Evolutionary conservation across 2,329 filamentous ascomycete genomes (phyloP), one percentile per base, ranked within the genome.

Genomic region (Colletotrichum coccodes): DNA sequence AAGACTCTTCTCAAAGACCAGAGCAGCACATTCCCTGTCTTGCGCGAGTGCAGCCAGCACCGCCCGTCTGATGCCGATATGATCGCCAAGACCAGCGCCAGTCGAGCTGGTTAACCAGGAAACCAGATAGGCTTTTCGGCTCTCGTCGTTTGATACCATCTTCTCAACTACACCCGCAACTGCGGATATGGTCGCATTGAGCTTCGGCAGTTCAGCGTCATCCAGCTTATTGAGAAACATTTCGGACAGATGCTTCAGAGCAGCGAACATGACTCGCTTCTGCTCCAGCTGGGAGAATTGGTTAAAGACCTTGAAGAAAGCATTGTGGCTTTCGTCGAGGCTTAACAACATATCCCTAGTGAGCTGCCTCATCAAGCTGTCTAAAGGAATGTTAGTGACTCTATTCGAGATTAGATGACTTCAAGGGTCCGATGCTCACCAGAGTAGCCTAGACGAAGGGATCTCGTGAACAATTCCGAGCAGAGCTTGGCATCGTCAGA

Each of bases 371-470:
- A 84, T 76, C 7, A 88, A 71, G 2, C 71, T 73, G 46, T 87
- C 86, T 87, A 54, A 14, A 32, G 26, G 6, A 28, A 26, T 3
- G 18, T 67, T 21, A 67, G 32, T 26, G 14, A 14, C 6, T 21
- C 14, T 6, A 21, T 23, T 9, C 12, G 2, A 7, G 64, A 79
- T 72, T 38, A 30, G 36, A 53, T 7, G 23, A 7, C 42, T 11
- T 32, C n/a, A 3, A 16, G 44, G 16, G 42, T 38, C 26, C 16
- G 0, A 28, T 18, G 40, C 82, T 76, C 83, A 92, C 93, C 91
- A 60, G 86, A 83, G 79, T 96, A 94, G 3, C 93, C 94, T 34
- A 97, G 78, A 34, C 87, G 90, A 67, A 95, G 81, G 1, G 89
- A 84, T 70, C 91, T 90, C 4, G 87, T 80, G 16, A 89, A 80